Percentiles rank a stretch among this genome's conserved stretches.
These are phyloP conservation scores for Glycine latifolia DNA, from an alignment of 306 rosid genomes.

Conservation along the genomic window DNA sequence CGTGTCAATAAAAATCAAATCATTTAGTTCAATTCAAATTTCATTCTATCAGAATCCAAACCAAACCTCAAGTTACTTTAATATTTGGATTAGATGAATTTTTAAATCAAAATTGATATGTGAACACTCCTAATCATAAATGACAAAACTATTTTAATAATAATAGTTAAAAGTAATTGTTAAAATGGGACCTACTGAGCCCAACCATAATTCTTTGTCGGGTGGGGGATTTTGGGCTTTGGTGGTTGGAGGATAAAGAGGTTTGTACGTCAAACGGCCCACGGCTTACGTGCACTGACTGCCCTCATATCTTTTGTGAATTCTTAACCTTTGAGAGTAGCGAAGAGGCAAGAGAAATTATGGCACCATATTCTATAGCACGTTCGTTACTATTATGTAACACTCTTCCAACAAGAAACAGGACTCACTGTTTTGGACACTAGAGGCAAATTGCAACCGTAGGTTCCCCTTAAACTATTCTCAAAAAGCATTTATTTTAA, in stretches of 20 bases:
- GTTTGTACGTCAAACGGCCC: background rate
- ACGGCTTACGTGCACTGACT: background rate
- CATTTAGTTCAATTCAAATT: too few relatives aligned
- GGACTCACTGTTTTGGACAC: background rate
- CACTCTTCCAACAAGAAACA: background rate
- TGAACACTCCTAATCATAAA: too few relatives aligned
- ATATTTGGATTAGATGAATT: too few relatives aligned
- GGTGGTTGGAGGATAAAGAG: background rate
- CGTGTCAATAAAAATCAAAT: too few relatives aligned
- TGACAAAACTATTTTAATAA: too few relatives aligned
- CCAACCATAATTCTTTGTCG: background rate
- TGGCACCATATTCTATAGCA: background rate
- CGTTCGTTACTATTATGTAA: background rate
- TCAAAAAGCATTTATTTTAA: too few relatives aligned
- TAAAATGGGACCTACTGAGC: background rate
- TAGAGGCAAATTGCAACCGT: background rate
- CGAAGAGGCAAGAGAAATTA: background rate
- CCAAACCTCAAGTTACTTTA: too few relatives aligned
- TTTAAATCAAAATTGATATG: too few relatives aligned
- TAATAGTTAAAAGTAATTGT: too few relatives aligned
- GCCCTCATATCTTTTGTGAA: background rate
- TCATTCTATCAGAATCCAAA: too few relatives aligned
- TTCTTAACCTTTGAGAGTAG: background rate
- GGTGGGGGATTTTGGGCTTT: background rate
- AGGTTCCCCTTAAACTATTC: too few relatives aligned